Conservation (phyloP, 2,329 filamentous ascomycete species). For the Penicillium sclerotiorum region DNA sequence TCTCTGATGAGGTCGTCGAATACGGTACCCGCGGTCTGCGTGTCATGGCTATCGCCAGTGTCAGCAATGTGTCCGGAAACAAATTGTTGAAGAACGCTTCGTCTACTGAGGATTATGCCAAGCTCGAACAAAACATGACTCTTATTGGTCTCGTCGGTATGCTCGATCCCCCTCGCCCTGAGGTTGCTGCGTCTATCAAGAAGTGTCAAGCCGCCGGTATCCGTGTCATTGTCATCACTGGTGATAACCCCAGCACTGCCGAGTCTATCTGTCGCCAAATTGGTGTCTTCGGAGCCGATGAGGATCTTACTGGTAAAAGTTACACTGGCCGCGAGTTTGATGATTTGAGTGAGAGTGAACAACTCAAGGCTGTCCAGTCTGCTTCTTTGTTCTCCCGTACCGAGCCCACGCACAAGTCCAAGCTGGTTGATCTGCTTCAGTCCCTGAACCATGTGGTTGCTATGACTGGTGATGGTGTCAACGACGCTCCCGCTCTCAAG, state of each 20-base stretch:
- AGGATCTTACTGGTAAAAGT: slow-evolving; percentile 88
- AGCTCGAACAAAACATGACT: slow-evolving; percentile 92
- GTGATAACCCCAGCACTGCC: slow-evolving; percentile 95
- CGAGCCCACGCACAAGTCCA: slow-evolving; percentile 95
- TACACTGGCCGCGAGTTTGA: slow-evolving; percentile 96
- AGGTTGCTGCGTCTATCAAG: slow-evolving; percentile 81
- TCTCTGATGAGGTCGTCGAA: slow-evolving; percentile 78
- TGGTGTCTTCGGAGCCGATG: slow-evolving; percentile 80
- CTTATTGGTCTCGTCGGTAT: slow-evolving; percentile 92
- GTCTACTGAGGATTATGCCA: slow-evolving; percentile 78
- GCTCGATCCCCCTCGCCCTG: slow-evolving; percentile 92
- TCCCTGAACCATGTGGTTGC: slow-evolving; percentile 91
- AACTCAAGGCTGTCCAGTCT: slow-evolving; percentile 79
- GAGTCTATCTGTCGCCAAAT: slow-evolving; percentile 98
- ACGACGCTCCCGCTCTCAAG: slow-evolving; percentile 95
- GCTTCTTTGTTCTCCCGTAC: slow-evolving; percentile 95
- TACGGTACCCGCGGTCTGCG: slow-evolving; percentile 93
- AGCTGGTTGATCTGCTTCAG: slow-evolving; percentile 93
- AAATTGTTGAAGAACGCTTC: slow-evolving; percentile 74
- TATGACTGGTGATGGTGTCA: slow-evolving; percentile 99
- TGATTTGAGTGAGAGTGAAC: slow-evolving; percentile 72
- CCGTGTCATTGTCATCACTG: slow-evolving; percentile 95
- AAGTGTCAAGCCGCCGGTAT: slow-evolving; percentile 94
- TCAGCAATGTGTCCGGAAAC: slow-evolving; percentile 73
- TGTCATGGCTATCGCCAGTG: slow-evolving; percentile 87